Evolutionary conservation across 2,329 filamentous ascomycete species (phyloP), one percentile per base, ranked within the genome.

Genomic region (Whalleya microplaca): DNA sequence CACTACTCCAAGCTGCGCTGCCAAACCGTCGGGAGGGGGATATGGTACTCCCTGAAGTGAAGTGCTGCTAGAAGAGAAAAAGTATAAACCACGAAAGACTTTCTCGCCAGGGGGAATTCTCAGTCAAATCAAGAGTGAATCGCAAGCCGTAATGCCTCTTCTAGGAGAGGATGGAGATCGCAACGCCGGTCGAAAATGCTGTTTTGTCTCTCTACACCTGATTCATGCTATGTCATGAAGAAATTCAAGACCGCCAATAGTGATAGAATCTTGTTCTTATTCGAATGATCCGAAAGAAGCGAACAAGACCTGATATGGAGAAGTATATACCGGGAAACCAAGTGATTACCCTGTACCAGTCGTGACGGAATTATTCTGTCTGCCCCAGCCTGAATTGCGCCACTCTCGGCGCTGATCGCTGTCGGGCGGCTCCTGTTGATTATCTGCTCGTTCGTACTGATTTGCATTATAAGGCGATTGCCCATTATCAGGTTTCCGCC

Each of bases 331-430:
- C 49, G 43, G 51, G 56, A 23, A 21, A 48, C 46, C 47, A 41
- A 49, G 45, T 48, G 32, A 53, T 67, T 70, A 78, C 43, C 73
- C 69, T 29, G 75, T 75, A 51, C 82, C 80, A 23, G 74, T 75
- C 10, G 83, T 75, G 58, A 83, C 80, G 45, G 79, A 76, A 60
- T 76, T 75, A 59, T 74, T 80, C 57, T 79, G 81, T 46, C 79
- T 79, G 23, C 75, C 77, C 77, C 78, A 84, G 40, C 74, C 81
- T 18, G 83, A 85, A 66, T 84, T 84, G 32, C 83, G 78, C 81
- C 83, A 85, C 57, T 85, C 81, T 52, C 79, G 76, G 45, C 78
- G 78, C 58, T 79, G 78, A 45, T 69, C 74, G 45, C 75, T 74
- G 46, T 78, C 76, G 32, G 73, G 65, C 40, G 67, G 72, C 58